These are phyloP conservation scores for Sporothrix globosa DNA, from an alignment of 2,329 filamentous ascomycete species.

Conservation along the genomic window DNA sequence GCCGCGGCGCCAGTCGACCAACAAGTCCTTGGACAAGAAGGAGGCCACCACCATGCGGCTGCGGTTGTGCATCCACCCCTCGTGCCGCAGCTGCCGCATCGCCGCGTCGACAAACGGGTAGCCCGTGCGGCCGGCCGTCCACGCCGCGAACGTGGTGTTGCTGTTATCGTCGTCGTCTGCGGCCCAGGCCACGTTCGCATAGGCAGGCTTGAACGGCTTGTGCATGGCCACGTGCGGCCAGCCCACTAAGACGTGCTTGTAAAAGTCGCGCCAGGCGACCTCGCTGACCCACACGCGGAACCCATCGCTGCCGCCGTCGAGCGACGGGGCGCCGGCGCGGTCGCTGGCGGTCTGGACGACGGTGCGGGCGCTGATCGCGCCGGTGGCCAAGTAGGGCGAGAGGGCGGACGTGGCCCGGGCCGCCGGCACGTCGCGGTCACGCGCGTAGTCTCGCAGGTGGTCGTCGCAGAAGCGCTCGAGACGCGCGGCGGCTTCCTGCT, in stretches of 20 bases:
- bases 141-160: constrained; percentile 61
- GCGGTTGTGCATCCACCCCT: constrained; percentile 82
- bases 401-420: constrained; percentile 67
- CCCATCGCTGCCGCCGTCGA: constrained; percentile 68
- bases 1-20: constrained; percentile 82
- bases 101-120: constrained; percentile 85
- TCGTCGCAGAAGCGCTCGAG: constrained; percentile 68
- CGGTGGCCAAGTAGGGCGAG: constrained; percentile 70
- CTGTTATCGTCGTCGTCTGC: constrained; percentile 61
- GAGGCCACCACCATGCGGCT: constrained; percentile 82
- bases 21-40: constrained; percentile 77
- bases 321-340: constrained; percentile 63
- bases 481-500: constrained; percentile 62
- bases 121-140: constrained; percentile 74
- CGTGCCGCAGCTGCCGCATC: constrained; percentile 73
- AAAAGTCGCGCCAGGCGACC: constrained; percentile 85
- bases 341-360: constrained; percentile 64
- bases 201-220: constrained; percentile 75
- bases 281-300: constrained; percentile 78
- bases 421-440: constrained; percentile 66
- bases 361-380: constrained; percentile 67
- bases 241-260: constrained; percentile 79
- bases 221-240: constrained; percentile 81
- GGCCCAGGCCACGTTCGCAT: constrained; percentile 81
- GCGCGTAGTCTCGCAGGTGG: constrained; percentile 2